A percentile compares a stretch with the other conserved stretches of the same genome.
These are phyloP conservation scores for Syzygium malaccense DNA, from an alignment of 441 rosid genomes.

Conservation along the genomic window DNA sequence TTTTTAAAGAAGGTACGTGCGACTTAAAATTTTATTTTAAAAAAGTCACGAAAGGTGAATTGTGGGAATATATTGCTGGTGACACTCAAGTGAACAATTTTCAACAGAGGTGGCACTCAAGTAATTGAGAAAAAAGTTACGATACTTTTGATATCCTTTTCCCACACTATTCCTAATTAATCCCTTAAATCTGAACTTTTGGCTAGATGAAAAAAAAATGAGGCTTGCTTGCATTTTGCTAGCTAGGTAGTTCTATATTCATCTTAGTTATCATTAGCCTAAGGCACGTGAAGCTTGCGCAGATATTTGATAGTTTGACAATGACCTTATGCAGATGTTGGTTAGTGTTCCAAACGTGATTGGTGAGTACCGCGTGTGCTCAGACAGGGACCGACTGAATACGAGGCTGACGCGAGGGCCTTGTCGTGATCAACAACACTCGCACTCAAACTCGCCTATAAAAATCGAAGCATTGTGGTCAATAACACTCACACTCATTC, in stretches of 20 bases:
- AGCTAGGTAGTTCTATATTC: neutral
- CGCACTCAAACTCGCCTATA: neutral
- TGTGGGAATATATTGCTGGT: no score
- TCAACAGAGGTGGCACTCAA: no score
- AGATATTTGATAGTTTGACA: neutral
- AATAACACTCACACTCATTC: neutral
- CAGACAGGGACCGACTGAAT: neutral
- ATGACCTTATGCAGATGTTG: no score
- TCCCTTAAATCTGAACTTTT: no score
- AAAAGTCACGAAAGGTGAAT: no score
- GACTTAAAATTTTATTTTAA: no score
- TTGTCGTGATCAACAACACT: neutral
- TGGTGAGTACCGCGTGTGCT: neutral
- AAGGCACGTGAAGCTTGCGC: neutral
- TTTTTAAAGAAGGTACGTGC: no score
- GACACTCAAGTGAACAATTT: no score
- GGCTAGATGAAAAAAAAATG: neutral
- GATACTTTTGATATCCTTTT: no score
- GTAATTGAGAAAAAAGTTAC: no score
- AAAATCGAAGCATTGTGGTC: neutral
- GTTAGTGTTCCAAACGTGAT: neutral
- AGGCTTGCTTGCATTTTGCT: neutral
- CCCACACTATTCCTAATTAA: no score
- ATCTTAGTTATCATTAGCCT: neutral
- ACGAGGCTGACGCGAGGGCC: neutral